phyloP scores from a whole-genome alignment of 176 grass and related monocot genomes.

The Oryza rufipogon region DNA sequence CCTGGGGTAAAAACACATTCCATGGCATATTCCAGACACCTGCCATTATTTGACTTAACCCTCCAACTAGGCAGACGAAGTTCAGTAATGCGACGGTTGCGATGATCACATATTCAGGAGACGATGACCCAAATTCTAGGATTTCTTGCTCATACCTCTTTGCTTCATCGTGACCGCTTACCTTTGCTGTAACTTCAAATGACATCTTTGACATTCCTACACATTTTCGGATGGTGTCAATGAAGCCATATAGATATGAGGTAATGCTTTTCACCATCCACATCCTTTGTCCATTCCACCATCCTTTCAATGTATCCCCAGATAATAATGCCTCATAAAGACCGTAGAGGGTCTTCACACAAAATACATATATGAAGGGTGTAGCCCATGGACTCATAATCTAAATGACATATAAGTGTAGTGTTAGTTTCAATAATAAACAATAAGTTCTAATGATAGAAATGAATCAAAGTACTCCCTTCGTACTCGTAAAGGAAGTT shows the following conservation, averaged over 20 bases:
- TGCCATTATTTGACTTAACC: conserved; percentile 24
- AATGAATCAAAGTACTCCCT: not conserved
- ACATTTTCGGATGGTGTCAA: conserved; percentile 49
- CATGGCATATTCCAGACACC: conserved; percentile 6
- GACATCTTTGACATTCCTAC: conserved; percentile 55
- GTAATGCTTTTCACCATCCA: conserved; percentile 72
- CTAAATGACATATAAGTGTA: conserved; percentile 42
- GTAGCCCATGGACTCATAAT: conserved; percentile 58
- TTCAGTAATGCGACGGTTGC: conserved; percentile 59
- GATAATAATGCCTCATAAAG: conserved; percentile 50
- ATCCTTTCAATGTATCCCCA: conserved; percentile 59
- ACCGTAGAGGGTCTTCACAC: conserved; percentile 45
- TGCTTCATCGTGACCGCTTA: conserved; percentile 46
- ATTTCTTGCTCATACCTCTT: conserved; percentile 75
- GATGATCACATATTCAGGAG: conserved; percentile 65
- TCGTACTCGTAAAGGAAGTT: no score
- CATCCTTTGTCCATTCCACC: conserved; percentile 84
- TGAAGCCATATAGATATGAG: conserved; percentile 57
- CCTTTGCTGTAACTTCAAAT: conserved; percentile 64
- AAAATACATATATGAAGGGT: conserved; percentile 58
- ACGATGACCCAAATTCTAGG: conserved; percentile 67
- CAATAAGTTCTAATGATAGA: not conserved
- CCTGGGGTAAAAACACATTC: conserved; percentile 51
- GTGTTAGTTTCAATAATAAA: conserved; percentile 27
- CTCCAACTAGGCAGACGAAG: conserved; percentile 51